phyloP scores from a whole-genome alignment of 2,329 filamentous ascomycete species.

The Lasiodiplodia sp. region DNA sequence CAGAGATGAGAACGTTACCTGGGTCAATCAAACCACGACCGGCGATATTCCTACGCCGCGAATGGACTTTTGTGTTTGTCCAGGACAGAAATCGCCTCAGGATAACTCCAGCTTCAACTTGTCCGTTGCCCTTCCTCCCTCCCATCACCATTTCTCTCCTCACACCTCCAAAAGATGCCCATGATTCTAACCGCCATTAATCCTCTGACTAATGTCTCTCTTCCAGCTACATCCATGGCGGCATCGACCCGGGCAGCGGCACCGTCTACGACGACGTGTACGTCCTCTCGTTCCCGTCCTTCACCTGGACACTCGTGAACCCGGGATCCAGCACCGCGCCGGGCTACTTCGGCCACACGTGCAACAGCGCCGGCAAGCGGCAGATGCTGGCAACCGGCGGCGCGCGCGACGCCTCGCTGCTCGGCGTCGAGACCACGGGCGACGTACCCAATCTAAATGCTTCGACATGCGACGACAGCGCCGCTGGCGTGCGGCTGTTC shows the following conservation, averaged over 20 bases:
- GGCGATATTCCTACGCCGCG: conserved; percentile 52
- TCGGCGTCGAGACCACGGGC: conserved; percentile 27
- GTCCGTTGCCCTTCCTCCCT: conserved; percentile 21
- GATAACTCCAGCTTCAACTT: conserved; percentile 60
- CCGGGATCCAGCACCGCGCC: conserved; percentile 38
- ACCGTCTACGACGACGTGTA: conserved; percentile 53
- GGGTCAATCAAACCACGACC: conserved; percentile 53
- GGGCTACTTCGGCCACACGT: conserved; percentile 49
- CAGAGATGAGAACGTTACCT: conserved; percentile 37
- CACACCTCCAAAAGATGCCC: conserved; percentile 36
- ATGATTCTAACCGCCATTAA: too few relatives aligned
- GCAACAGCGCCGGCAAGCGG: conserved; percentile 48
- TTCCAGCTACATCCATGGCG: conserved; percentile 54
- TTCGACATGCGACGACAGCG: conserved; percentile 33
- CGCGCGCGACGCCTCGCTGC: conserved; percentile 14
- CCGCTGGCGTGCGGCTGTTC: conserved; percentile 32
- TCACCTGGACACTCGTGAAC: conserved; percentile 53
- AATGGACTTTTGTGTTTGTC: conserved; percentile 53
- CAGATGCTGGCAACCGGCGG: conserved; percentile 56
- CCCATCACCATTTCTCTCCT: neutral
- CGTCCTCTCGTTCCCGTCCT: conserved; percentile 56
- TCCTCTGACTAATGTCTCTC: neutral
- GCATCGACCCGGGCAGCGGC: conserved; percentile 47
- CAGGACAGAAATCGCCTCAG: conserved; percentile 45
- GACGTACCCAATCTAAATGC: neutral